Percentiles rank a stretch among this genome's conserved stretches.
phyloP scores from a whole-genome alignment of 2,329 filamentous ascomycete genomes.

The Cadophora sp. region DNA sequence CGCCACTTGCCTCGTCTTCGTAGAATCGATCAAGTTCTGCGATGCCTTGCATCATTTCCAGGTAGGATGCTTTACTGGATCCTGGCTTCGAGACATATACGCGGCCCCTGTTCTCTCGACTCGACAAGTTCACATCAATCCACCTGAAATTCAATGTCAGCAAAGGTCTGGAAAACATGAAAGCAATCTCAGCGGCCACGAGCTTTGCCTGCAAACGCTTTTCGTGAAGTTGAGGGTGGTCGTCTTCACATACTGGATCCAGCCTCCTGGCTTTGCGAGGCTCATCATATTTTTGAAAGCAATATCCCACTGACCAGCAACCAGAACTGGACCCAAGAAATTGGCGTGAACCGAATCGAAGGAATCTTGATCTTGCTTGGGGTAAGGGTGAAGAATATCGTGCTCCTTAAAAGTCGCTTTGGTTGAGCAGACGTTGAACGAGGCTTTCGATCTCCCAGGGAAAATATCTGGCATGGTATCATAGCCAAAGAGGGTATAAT shows the following conservation, averaged over 20 bases:
- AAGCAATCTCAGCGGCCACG: not conserved
- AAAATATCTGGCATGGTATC: conserved; percentile 1
- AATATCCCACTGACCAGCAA: not conserved
- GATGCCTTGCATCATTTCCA: conserved; percentile 7
- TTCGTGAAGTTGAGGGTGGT: not conserved
- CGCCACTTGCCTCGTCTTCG: not conserved
- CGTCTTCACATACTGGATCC: not conserved
- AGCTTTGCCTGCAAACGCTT: not conserved
- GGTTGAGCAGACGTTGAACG: not conserved
- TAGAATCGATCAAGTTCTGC: not conserved
- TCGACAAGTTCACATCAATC: conserved; percentile 10
- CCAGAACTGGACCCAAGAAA: conserved; percentile 10
- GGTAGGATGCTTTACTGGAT: not conserved
- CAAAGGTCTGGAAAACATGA: not conserved
- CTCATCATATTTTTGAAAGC: not conserved
- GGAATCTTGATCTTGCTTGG: not conserved
- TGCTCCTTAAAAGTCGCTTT: not conserved
- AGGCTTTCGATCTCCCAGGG: not conserved
- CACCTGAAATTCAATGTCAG: not conserved
- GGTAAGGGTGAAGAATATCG: not conserved
- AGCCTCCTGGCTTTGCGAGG: conserved; percentile 4
- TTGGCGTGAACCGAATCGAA: conserved; percentile 11
- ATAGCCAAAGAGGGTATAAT: not conserved
- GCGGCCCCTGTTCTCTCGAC: not conserved
- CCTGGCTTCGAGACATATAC: conserved; percentile 8